phyloP scores from a whole-genome alignment of 2,329 filamentous ascomycete species.

The Fusarium sp. region DNA sequence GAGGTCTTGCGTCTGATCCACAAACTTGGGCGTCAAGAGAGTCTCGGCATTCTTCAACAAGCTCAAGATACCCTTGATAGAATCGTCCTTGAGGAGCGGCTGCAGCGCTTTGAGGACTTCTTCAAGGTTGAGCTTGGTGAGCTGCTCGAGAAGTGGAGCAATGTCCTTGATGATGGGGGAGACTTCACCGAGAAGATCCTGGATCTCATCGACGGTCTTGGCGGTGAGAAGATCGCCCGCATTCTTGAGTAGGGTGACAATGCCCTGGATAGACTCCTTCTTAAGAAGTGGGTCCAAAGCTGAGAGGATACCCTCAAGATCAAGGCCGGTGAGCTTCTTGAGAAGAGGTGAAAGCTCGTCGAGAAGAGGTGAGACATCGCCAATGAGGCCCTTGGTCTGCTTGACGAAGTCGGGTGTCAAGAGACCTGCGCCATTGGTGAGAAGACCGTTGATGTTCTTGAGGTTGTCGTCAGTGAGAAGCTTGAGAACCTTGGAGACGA shows the following conservation, averaged over 20 bases:
- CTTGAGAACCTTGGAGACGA: slow-evolving; percentile 47
- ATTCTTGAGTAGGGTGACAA: slow-evolving; percentile 43
- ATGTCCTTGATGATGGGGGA: slow-evolving; percentile 45
- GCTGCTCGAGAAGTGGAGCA: slow-evolving; percentile 30
- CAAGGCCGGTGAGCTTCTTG: slow-evolving; percentile 47
- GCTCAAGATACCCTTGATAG: slow-evolving; percentile 35
- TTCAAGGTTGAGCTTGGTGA: slow-evolving; percentile 52
- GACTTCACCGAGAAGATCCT: slow-evolving; percentile 52
- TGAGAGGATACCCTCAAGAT: slow-evolving; percentile 49
- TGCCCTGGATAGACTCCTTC: slow-evolving; percentile 43
- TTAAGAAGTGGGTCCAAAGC: slow-evolving; percentile 45
- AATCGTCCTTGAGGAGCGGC: slow-evolving; percentile 49
- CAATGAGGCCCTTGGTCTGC: slow-evolving; percentile 39
- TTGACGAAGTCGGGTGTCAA: slow-evolving; percentile 47
- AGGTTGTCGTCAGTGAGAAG: slow-evolving; percentile 50
- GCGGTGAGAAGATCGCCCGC: slow-evolving; percentile 40
- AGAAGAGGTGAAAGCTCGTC: slow-evolving; percentile 48
- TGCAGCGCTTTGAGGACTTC: slow-evolving; percentile 49
- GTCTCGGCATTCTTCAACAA: slow-evolving; percentile 51
- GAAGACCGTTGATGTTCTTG: slow-evolving; percentile 49
- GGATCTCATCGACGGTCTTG: slow-evolving; percentile 43
- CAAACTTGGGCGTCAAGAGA: slow-evolving; percentile 41
- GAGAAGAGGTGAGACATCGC: slow-evolving; percentile 50
- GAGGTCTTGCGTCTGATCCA: slow-evolving; percentile 38
- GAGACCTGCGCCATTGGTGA: slow-evolving; percentile 53